Conservation (phyloP, 495 filamentous ascomycete genomes). For the Daldinia bambusicola region DNA sequence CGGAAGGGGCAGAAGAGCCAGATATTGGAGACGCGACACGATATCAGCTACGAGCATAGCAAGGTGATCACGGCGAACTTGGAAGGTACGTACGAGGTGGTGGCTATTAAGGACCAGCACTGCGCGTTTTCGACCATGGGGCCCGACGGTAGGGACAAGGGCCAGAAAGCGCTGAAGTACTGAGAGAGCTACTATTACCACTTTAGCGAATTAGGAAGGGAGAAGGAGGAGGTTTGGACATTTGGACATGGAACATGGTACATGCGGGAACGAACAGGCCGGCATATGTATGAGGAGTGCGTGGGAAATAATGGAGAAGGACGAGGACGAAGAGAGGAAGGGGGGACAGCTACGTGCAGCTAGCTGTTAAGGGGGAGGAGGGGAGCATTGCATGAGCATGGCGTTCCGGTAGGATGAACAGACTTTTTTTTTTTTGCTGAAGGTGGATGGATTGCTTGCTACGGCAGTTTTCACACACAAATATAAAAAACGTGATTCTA, state of each 20-base stretch:
- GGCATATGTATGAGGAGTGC: conserved; percentile 12
- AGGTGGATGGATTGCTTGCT: conserved; percentile 27
- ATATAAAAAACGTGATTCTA: conserved; percentile 18
- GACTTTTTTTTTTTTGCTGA: conserved; percentile 29
- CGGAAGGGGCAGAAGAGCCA: conserved; percentile 77
- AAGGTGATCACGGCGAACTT: conserved; percentile 84
- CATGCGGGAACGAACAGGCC: conserved; percentile 2
- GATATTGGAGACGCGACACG: conserved; percentile 88
- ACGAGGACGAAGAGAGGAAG: no score
- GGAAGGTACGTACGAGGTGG: conserved; percentile 96
- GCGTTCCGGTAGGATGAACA: conserved; percentile 47
- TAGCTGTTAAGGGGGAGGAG: background rate
- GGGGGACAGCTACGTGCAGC: conserved; percentile 4
- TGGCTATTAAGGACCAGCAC: conserved; percentile 90
- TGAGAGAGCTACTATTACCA: conserved; percentile 2
- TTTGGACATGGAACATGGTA: conserved; percentile 13
- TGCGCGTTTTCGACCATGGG: conserved; percentile 82
- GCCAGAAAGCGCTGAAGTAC: conserved; percentile 36
- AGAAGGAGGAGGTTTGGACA: background rate
- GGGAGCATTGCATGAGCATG: conserved; percentile 48
- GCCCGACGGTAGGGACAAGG: conserved; percentile 57
- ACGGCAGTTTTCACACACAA: background rate
- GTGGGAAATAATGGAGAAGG: conserved; percentile 30
- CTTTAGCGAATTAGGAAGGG: background rate
- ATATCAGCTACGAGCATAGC: conserved; percentile 79